Evolutionary conservation across 1,284 basidiomycete species (phyloP).

Genomic region (Trichosporon ovoides): DNA sequence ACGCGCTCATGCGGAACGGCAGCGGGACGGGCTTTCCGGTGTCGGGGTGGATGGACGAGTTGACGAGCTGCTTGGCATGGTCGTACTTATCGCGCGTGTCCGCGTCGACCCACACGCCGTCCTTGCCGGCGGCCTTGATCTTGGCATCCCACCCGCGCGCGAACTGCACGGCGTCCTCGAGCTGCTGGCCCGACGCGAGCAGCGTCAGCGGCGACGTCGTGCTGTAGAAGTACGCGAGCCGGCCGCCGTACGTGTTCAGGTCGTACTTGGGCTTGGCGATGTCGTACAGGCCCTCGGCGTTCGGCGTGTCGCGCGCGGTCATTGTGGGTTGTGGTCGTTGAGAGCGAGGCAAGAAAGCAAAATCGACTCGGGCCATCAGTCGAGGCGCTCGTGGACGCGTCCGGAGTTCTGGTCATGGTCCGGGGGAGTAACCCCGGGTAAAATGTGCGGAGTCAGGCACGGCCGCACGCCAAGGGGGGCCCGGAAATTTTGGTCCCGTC

Average conservation of each 20-base stretch:
- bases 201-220: slow-evolving; percentile 55
- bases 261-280: slow-evolving; percentile 40
- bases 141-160: slow-evolving; percentile 22
- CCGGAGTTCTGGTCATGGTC: not conserved
- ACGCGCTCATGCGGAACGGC: slow-evolving; percentile 54
- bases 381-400: too few relatives aligned
- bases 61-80: slow-evolving; percentile 50
- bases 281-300: slow-evolving; percentile 25
- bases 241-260: slow-evolving; percentile 46
- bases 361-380: not conserved
- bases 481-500: too few relatives aligned
- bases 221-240: slow-evolving; percentile 52
- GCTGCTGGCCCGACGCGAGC: slow-evolving; percentile 47
- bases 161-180: slow-evolving; percentile 44
- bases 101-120: slow-evolving; percentile 41
- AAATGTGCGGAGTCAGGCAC: not conserved
- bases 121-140: slow-evolving; percentile 41
- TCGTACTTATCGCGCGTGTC: slow-evolving; percentile 43
- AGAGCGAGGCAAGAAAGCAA: not conserved
- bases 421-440: not conserved
- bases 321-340: not conserved
- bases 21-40: slow-evolving; percentile 51
- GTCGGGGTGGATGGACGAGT: slow-evolving; percentile 53
- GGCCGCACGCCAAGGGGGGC: too few relatives aligned
- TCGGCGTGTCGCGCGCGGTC: not conserved